These are phyloP conservation scores for Lactarius deliciosus DNA, from an alignment of 768 basidiomycete genomes.

Conservation along the genomic window DNA sequence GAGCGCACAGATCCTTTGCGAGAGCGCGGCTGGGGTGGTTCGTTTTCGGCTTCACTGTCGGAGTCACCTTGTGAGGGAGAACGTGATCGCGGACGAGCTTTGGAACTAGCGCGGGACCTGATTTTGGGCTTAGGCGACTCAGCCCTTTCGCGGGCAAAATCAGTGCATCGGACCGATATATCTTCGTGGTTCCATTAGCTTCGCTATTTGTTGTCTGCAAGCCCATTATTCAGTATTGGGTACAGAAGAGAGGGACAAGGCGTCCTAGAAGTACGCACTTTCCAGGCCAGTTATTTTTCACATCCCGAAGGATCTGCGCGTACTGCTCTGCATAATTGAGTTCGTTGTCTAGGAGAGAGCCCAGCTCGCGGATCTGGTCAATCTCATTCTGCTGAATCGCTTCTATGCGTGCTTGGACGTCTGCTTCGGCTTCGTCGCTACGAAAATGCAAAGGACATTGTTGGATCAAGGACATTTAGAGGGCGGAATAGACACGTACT, in stretches of 20 bases:
- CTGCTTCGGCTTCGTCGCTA: slow-evolving; percentile 86
- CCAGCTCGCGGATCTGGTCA: slow-evolving; percentile 67
- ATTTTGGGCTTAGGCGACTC: slow-evolving; percentile 20
- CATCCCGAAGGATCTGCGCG: slow-evolving; percentile 68
- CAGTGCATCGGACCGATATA: slow-evolving; percentile 27
- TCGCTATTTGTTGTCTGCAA: slow-evolving; percentile 20
- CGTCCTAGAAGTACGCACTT: slow-evolving; percentile 45
- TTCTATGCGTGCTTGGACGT: slow-evolving; percentile 77
- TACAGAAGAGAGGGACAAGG: not conserved
- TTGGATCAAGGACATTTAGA: slow-evolving; percentile 5
- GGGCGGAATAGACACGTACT: slow-evolving; percentile 26
- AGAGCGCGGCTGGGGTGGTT: slow-evolving; percentile 25
- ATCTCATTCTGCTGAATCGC: slow-evolving; percentile 79
- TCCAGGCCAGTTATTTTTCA: slow-evolving; percentile 64
- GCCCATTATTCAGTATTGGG: not conserved
- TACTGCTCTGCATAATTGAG: slow-evolving; percentile 73
- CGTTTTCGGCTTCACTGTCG: slow-evolving; percentile 17
- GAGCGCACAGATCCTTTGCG: slow-evolving; percentile 37
- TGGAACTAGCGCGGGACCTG: slow-evolving; percentile 23
- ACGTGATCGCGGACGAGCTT: slow-evolving; percentile 16
- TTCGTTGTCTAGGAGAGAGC: slow-evolving; percentile 69
- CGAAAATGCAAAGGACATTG: slow-evolving; percentile 7
- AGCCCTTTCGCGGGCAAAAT: slow-evolving; percentile 21
- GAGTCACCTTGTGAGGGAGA: slow-evolving; percentile 8
- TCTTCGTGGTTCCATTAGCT: slow-evolving; percentile 21